Base-by-base conservation (phyloP, 202 grass and related monocot genomes). In the Elaeis oleifera region DNA sequence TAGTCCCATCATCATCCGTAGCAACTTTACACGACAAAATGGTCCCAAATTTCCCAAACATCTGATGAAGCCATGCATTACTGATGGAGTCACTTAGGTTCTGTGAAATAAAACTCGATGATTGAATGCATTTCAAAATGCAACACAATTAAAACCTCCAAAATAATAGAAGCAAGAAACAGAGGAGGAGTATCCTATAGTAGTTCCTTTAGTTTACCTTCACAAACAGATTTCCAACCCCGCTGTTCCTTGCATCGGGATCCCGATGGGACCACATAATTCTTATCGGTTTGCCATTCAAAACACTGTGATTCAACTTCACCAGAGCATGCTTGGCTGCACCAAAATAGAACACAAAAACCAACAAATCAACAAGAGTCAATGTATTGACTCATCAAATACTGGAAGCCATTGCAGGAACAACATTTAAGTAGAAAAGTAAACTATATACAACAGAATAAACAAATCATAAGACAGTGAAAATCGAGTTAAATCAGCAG, bases 191-290 rank as follows among this genome's bases (percentile, higher is more conserved):
- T 36, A 23, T 0, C 5, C 17, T 18, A 49, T 24, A 60, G 64
- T 70, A 17, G 16, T 11, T 56, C 13, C 16, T 59, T 53, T 50
- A n/a, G 20, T 24, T 58, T 75, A 89, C 94, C 88, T 99, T 99
- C 16, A 97, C 88, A 84, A 91, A 91, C 23, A 97, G 36, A 74
- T 97, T 97, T n/a, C 88, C 94, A 28, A 89, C 70, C 17, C 84
- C 94, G 63, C 73, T 97, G 52, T 56, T 83, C 63, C 87, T 80
- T 0, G 82, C 79, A 73, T 89, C 71, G 18, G 82, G 75, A 69
- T 97, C 77, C 20, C 92, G 67, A 2, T 66, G 71, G 1, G 81
- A 91, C 84, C 82, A 92, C 92, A 97, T 92, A 21, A 97, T 71
- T 76, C 92, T 77, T 23, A 92, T 97, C 1, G 84, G 72, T 49